Evolutionary conservation across 2,329 filamentous ascomycete genomes (phyloP).

Genomic region (Aureobasidium mangrovei): DNA sequence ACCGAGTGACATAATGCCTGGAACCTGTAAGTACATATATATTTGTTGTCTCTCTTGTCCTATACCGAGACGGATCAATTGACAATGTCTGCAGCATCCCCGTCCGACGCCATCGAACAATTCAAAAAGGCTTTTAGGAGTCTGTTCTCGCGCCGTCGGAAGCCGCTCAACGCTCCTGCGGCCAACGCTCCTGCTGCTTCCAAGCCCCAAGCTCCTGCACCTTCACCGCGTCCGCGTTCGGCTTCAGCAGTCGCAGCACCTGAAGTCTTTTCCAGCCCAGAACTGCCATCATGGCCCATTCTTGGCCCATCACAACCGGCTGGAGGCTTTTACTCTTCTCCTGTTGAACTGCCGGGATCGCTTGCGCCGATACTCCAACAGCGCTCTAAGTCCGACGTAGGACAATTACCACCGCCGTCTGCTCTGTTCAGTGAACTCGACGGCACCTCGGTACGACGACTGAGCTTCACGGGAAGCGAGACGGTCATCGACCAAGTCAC

Average conservation of each 20-base stretch:
- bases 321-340: conserved; percentile 4
- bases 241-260: conserved; percentile 12
- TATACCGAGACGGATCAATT: background rate
- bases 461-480: conserved; percentile 3
- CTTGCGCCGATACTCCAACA: background rate
- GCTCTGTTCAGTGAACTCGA: conserved; percentile 11
- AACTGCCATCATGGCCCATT: conserved; percentile 1
- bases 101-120: conserved; percentile 19
- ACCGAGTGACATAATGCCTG: conserved; percentile 14
- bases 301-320: background rate
- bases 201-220: conserved; percentile 10
- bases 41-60: background rate
- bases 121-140: conserved; percentile 24
- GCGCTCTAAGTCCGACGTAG: conserved; percentile 5
- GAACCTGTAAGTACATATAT: conserved; percentile 13
- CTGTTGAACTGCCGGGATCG: conserved; percentile 4
- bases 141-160: conserved; percentile 21
- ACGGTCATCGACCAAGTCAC: background rate
- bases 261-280: conserved; percentile 3
- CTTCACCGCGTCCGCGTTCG: conserved; percentile 5
- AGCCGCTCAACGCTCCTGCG: conserved; percentile 5
- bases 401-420: background rate
- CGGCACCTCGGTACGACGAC: conserved; percentile 3
- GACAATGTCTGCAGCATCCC: conserved; percentile 18
- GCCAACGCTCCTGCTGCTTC: conserved; percentile 4